Evolutionary conservation across 345 rosid genomes (phyloP).

Genomic region (Luvunga scandens): DNA sequence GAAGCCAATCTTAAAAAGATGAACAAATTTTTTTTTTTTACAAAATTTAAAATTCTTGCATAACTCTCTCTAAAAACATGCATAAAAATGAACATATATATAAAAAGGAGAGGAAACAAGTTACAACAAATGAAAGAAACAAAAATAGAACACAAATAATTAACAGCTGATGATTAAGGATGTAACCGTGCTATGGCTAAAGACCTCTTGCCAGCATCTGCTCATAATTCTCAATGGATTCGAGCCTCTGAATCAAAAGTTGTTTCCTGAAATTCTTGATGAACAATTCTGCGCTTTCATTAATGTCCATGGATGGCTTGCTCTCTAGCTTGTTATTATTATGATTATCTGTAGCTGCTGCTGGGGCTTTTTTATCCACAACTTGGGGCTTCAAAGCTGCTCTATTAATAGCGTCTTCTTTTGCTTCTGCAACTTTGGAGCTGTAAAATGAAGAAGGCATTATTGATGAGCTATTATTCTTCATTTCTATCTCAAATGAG

Average conservation of each 20-base stretch:
- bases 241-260: constrained; percentile 68
- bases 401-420: neutral
- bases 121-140: neutral
- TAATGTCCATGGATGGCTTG: constrained; percentile 56
- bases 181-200: constrained; percentile 6
- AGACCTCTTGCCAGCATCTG: constrained; percentile 53
- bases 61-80: no score
- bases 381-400: neutral
- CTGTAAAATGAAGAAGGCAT: constrained; percentile 9
- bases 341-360: neutral
- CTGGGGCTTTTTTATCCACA: neutral
- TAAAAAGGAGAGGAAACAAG: neutral
- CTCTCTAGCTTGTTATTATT: constrained; percentile 43
- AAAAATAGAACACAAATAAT: neutral
- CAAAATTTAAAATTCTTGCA: no score
- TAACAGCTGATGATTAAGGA: no score
- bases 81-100: no score
- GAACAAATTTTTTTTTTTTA: no score
- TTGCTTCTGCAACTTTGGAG: constrained; percentile 13
- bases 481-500: constrained; percentile 11
- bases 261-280: constrained; percentile 65
- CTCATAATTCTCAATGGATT: constrained; percentile 67
- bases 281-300: constrained; percentile 76
- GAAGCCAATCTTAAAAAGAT: no score
- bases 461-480: constrained; percentile 23